phyloP scores from a whole-genome alignment of 495 filamentous ascomycete species.

The Ascodesmis nigricans region DNA sequence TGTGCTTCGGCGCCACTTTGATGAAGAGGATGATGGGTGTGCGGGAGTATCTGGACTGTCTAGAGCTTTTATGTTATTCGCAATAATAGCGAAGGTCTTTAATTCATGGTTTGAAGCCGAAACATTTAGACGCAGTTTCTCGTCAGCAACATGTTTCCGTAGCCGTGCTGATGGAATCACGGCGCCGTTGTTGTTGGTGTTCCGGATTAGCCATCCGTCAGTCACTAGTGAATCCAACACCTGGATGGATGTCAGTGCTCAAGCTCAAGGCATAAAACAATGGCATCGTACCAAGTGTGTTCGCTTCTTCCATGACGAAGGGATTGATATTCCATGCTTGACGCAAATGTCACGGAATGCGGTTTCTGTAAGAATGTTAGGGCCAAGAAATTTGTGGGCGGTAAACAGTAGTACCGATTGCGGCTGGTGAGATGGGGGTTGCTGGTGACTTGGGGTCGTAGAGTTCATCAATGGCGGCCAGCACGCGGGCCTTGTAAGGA shows the following conservation, averaged over 20 bases:
- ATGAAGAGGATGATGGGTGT: neutral
- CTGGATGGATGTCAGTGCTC: conserved; percentile 2
- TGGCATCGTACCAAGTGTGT: conserved; percentile 1
- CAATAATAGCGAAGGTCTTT: conserved; percentile 15
- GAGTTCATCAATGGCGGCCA: conserved; percentile 17
- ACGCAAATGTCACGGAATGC: conserved; percentile 1
- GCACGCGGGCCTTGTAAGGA: conserved; percentile 20
- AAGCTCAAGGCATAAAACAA: neutral
- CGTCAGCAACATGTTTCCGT: conserved; percentile 9
- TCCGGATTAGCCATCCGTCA: conserved; percentile 14
- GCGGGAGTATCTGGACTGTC: neutral
- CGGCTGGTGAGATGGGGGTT: no score
- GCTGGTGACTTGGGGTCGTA: conserved; percentile 9
- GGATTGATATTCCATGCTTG: conserved; percentile 6
- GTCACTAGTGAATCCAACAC: conserved; percentile 13
- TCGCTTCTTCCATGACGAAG: conserved; percentile 16
- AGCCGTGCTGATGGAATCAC: conserved; percentile 12
- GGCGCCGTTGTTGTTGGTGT: conserved; percentile 1
- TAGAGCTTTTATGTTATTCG: conserved; percentile 9
- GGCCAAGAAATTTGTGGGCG: no score
- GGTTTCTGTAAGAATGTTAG: no score
- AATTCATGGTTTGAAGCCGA: conserved; percentile 17
- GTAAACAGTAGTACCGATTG: no score
- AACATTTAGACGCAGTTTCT: conserved; percentile 16
- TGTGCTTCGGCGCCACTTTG: neutral